Percentiles rank a stretch among this genome's conserved stretches.
phyloP scores from a whole-genome alignment of 108 stramenopile species.

The Skeletonema marinoi region DNA sequence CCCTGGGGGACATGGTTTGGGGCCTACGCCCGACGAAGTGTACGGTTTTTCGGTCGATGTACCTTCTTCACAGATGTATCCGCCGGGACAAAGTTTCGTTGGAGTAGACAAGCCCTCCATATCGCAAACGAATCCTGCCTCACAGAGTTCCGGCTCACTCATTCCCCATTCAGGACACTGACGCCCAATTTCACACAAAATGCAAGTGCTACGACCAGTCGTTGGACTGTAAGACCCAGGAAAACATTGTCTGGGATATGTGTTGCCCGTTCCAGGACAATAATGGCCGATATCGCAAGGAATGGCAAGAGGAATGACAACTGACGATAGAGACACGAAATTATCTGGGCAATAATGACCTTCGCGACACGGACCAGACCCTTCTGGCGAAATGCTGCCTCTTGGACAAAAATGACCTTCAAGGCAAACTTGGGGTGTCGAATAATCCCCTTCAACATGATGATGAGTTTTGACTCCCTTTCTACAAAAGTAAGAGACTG shows the following conservation, averaged over 20 bases:
- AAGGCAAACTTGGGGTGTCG: constrained; percentile 83
- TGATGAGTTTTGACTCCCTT: constrained; percentile 51
- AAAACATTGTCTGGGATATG: constrained; percentile 63
- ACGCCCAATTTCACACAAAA: constrained; percentile 74
- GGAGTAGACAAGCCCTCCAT: constrained; percentile 67
- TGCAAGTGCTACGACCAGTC: constrained; percentile 66
- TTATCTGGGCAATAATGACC: constrained; percentile 71
- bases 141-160: constrained; percentile 60
- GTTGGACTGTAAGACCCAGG: constrained; percentile 78
- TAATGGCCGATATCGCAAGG: constrained; percentile 72
- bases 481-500: constrained; percentile 71
- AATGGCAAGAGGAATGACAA: constrained; percentile 44
- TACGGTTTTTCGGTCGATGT: constrained; percentile 71
- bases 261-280: constrained; percentile 86
- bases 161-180: constrained; percentile 77
- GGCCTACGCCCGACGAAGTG: constrained; percentile 37
- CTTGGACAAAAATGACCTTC: constrained; percentile 87
- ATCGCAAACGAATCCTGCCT: constrained; percentile 84
- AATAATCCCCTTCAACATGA: constrained; percentile 60
- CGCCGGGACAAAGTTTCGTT: constrained; percentile 73
- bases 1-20: constrained; percentile 67
- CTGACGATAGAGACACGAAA: constrained; percentile 31
- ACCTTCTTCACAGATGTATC: constrained; percentile 77
- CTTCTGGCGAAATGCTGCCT: constrained; percentile 70
- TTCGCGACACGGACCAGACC: constrained; percentile 80